Conservation (phyloP, 2,329 filamentous ascomycete genomes). For the Fusarium piperis region DNA sequence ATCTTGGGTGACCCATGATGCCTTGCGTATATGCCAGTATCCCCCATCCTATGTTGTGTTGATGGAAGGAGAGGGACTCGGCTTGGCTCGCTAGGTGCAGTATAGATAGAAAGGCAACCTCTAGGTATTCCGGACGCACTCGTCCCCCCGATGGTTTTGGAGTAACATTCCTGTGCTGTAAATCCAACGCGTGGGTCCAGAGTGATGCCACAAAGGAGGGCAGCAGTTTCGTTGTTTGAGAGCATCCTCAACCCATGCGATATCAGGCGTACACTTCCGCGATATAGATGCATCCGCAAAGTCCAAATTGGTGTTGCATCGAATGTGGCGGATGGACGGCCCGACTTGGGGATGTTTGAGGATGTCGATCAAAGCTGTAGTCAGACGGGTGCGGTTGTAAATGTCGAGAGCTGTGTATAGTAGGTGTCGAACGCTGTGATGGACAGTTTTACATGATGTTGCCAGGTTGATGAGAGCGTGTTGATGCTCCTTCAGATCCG, state of each 20-base stretch:
- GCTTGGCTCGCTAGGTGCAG: slow-evolving; percentile 2
- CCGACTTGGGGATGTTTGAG: slow-evolving; percentile 9
- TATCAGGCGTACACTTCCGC: background rate
- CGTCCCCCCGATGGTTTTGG: background rate
- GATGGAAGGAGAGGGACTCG: slow-evolving; percentile 8
- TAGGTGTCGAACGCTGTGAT: slow-evolving; percentile 1
- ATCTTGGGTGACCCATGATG: background rate
- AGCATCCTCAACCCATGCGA: background rate
- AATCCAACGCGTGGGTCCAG: background rate
- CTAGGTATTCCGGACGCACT: background rate
- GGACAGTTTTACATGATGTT: background rate
- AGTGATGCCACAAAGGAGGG: slow-evolving; percentile 7
- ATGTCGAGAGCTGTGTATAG: slow-evolving; percentile 3
- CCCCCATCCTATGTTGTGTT: background rate
- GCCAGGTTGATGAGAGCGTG: slow-evolving; percentile 1
- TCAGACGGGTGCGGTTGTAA: background rate
- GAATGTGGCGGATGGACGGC: slow-evolving; percentile 16
- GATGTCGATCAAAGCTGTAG: background rate
- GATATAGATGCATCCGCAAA: background rate
- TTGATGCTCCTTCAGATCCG: background rate
- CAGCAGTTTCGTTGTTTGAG: background rate
- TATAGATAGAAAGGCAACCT: background rate
- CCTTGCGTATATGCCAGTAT: background rate
- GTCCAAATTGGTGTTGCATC: background rate
- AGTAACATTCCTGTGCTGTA: background rate